phyloP scores from a whole-genome alignment of 768 basidiomycete genomes.

The Xerocomus spinulosus region DNA sequence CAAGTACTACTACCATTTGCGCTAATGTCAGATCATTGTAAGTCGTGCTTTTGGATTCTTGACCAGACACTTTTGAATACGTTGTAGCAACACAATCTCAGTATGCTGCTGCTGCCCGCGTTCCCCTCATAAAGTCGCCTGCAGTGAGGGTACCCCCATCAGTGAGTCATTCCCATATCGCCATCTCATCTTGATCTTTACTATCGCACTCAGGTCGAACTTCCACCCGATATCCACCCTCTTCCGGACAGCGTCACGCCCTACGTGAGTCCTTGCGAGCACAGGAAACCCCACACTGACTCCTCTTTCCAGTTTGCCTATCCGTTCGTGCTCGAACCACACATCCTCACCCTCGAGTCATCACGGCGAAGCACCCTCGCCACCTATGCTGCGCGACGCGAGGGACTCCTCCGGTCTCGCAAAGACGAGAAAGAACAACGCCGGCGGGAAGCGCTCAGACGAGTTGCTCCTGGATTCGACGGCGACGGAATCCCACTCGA shows the following conservation, averaged over 20 bases:
- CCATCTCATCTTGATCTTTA: neutral
- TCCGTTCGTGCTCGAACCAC: conserved; percentile 89
- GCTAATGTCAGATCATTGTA: conserved; percentile 22
- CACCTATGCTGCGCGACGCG: conserved; percentile 60
- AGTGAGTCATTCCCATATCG: conserved; percentile 37
- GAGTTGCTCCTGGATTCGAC: conserved; percentile 83
- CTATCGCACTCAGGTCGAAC: conserved; percentile 56
- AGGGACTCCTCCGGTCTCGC: conserved; percentile 64
- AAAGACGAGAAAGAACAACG: conserved; percentile 73
- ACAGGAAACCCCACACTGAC: conserved; percentile 1
- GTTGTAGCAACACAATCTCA: conserved; percentile 46
- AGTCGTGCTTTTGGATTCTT: conserved; percentile 6
- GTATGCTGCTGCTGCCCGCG: conserved; percentile 68
- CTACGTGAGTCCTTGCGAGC: conserved; percentile 54
- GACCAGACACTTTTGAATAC: neutral
- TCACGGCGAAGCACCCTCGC: conserved; percentile 65
- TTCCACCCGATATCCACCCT: conserved; percentile 91
- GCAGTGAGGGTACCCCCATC: conserved; percentile 81
- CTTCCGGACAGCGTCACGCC: conserved; percentile 85
- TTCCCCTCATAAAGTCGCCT: conserved; percentile 90
- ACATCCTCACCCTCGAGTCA: conserved; percentile 72
- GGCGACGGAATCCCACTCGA: conserved; percentile 53
- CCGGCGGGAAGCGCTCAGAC: conserved; percentile 59
- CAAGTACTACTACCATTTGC: neutral
- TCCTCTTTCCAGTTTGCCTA: conserved; percentile 77